These are phyloP conservation scores for Saccharomyces kudriavzevii DNA, from an alignment of 805 yeast genomes.

Conservation along the genomic window DNA sequence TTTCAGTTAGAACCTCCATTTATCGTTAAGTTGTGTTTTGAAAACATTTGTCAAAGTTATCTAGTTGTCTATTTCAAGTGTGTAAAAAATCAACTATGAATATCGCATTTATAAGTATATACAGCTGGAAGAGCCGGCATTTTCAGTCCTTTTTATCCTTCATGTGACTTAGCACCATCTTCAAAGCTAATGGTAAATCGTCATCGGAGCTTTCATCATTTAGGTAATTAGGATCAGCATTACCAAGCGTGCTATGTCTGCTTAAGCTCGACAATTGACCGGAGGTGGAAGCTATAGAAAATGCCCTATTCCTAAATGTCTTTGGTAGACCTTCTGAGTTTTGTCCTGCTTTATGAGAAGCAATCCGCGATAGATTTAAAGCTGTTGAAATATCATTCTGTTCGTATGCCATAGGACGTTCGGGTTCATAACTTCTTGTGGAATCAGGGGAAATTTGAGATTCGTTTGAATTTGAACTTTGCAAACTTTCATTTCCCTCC, in stretches of 20 bases:
- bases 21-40: too few species aligned
- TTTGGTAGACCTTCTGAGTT: conserved; percentile 18
- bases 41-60: neutral
- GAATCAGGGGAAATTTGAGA: conserved; percentile 3
- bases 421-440: conserved; percentile 5
- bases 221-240: conserved; percentile 11
- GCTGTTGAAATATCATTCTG: conserved; percentile 4
- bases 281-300: conserved; percentile 31
- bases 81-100: neutral
- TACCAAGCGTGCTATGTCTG: conserved; percentile 16
- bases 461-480: conserved; percentile 1
- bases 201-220: conserved; percentile 13
- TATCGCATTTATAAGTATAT: neutral
- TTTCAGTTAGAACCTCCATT: neutral
- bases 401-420: conserved; percentile 9
- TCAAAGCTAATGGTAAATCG: conserved; percentile 34
- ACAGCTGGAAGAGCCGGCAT: too few species aligned
- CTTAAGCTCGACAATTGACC: conserved; percentile 5
- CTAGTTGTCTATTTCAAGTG: neutral
- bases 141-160: neutral
- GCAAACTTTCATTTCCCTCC: conserved; percentile 5
- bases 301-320: conserved; percentile 30
- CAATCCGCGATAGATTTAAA: conserved; percentile 24
- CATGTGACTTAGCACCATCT: conserved; percentile 30
- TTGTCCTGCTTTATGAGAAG: conserved; percentile 17